Base-by-base conservation (phyloP, 805 yeast species). In the Wickerhamomyces strasburgensis region DNA sequence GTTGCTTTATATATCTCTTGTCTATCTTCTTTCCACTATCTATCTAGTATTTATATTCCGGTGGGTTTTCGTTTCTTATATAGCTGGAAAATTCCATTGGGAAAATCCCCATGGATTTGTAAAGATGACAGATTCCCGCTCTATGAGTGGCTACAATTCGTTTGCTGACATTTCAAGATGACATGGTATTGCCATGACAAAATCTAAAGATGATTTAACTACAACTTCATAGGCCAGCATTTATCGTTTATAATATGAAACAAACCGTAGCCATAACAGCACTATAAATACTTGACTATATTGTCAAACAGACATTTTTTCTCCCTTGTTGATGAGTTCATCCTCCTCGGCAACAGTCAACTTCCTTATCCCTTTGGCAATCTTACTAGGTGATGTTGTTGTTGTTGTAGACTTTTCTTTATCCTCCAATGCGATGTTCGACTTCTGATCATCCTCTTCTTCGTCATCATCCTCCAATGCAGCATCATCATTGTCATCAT, bases 351-450 rank as follows among this genome's bases (percentile, higher is more conserved):
- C 49, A 23, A 49, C 33, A 45, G 54, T 61, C 27, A 58, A 16
- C 38, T 37, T 65, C 52, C 45, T 48, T 17, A 49, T 46, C 26
- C 42, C 60, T 35, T 53, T 39, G 14, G 46, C 30, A 19, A 41
- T n/a, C 31, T 43, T 40, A 10, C 23, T 32, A 2, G 42, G 37
- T 34, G 41, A 31, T 26, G 27, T 27, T 27, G 33, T 24, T 26
- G 17, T 18, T 5, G 32, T 24, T 24, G 32, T 11, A 23, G 40
- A 14, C 19, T 13, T 8, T n/a, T n/a, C 30, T 32, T 31, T 16
- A 11, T 52, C 18, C 48, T 62, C 25, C 58, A 61, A 21, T 57
- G 54, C 39, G 33, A 45, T 17, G 57, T 32, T n/a, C n/a, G n/a
- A n/a, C n/a, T n/a, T n/a, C n/a, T n/a, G n/a, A n/a, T n/a, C 42